Percentiles rank a stretch among this genome's conserved stretches.
These are phyloP conservation scores for Neurospora crassa DNA, from an alignment of 2,329 filamentous ascomycete species.

Conservation along the genomic window DNA sequence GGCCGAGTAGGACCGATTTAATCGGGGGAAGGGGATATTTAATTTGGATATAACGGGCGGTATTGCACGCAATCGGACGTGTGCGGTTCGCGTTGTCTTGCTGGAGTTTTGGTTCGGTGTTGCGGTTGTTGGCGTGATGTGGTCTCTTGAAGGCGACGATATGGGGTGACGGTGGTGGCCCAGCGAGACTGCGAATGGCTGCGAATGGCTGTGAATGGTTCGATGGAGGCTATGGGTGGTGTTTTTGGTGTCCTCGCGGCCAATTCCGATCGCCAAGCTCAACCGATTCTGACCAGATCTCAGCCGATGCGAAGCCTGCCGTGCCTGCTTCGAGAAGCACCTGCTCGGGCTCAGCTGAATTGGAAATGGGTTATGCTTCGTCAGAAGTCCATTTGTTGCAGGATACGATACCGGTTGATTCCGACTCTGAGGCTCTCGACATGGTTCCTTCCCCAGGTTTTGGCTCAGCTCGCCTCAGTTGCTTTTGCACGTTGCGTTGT, in stretches of 20 bases:
- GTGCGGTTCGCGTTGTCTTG: neutral
- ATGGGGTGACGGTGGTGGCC: neutral
- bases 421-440: neutral
- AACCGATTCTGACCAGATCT: neutral
- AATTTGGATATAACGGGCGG: neutral
- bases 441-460: neutral
- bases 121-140: neutral
- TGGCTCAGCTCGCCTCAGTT: neutral
- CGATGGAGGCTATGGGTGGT: neutral
- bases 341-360: no score
- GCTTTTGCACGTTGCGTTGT: neutral
- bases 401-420: neutral
- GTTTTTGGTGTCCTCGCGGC: neutral
- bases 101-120: neutral
- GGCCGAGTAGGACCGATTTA: neutral
- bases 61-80: neutral
- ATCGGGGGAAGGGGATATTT: neutral
- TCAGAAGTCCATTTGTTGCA: neutral
- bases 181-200: neutral
- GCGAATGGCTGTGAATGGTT: neutral
- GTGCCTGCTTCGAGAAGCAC: neutral
- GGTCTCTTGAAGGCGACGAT: neutral
- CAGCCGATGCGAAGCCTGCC: neutral
- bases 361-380: no score
- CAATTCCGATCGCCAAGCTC: neutral